phyloP scores from a whole-genome alignment of 73 alveolate species.

The Symbiodinium pilosum region DNA sequence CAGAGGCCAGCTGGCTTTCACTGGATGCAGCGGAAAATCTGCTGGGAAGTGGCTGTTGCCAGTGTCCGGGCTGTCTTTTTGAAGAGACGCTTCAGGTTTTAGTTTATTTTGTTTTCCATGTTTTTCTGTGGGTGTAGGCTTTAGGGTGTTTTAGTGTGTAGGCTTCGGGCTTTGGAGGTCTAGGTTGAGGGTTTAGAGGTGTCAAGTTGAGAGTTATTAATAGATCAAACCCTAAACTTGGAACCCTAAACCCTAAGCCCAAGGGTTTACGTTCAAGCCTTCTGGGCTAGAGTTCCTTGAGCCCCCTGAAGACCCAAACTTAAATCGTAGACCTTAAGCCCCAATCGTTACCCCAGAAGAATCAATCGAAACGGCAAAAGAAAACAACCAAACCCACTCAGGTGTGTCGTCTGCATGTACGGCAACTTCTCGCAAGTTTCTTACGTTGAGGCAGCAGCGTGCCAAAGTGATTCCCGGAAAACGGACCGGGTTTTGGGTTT shows the following conservation, averaged over 20 bases:
- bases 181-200: background rate
- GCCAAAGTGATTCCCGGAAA: too few relatives aligned
- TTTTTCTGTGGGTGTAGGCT: background rate
- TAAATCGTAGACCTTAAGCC: too few relatives aligned
- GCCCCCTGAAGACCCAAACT: too few relatives aligned
- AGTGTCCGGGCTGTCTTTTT: background rate
- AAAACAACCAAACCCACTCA: background rate
- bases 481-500: too few relatives aligned
- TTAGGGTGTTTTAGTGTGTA: background rate
- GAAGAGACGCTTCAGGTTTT: background rate
- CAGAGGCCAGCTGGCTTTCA: background rate
- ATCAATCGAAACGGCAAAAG: too few relatives aligned
- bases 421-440: constrained; percentile 14
- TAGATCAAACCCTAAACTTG: too few relatives aligned
- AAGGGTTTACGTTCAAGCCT: too few relatives aligned
- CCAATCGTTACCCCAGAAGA: too few relatives aligned
- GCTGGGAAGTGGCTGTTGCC: constrained; percentile 44
- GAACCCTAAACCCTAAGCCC: too few relatives aligned
- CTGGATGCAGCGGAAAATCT: constrained; percentile 12
- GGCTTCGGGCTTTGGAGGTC: background rate
- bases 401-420: background rate
- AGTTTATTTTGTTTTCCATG: background rate
- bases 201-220: too few relatives aligned
- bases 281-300: too few relatives aligned
- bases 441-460: background rate